phyloP scores from a whole-genome alignment of 2,329 filamentous ascomycete genomes.

The Phyllosticta citrichinensis region DNA sequence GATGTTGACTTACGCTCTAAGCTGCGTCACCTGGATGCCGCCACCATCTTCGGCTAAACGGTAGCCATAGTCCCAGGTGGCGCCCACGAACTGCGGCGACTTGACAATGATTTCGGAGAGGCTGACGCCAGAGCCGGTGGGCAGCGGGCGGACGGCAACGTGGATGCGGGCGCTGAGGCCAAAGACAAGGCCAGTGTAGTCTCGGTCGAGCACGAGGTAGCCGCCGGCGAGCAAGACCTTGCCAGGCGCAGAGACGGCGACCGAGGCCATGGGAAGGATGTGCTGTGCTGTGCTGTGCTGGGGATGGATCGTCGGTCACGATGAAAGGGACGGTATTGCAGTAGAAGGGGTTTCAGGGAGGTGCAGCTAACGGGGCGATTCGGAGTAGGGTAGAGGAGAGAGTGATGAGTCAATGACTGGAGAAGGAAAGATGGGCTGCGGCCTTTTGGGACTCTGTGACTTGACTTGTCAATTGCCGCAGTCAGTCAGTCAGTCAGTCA shows the following conservation, averaged over 20 bases:
- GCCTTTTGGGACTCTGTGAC: no score
- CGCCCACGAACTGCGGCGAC: slow-evolving; percentile 83
- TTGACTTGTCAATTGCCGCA: no score
- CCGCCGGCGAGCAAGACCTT: slow-evolving; percentile 93
- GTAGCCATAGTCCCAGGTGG: slow-evolving; percentile 81
- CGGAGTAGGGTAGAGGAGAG: neutral
- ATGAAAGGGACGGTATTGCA: neutral
- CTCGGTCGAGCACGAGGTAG: slow-evolving; percentile 84
- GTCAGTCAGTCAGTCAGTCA: no score
- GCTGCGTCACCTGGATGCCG: slow-evolving; percentile 72
- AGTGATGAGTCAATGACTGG: neutral
- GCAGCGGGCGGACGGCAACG: slow-evolving; percentile 46
- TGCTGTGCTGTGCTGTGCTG: no score
- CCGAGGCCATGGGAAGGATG: slow-evolving; percentile 22
- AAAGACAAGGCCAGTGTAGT: slow-evolving; percentile 66
- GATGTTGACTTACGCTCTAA: slow-evolving; percentile 57
- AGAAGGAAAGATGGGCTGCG: no score
- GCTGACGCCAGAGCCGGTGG: slow-evolving; percentile 50
- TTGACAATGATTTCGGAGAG: slow-evolving; percentile 69
- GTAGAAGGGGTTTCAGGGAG: neutral
- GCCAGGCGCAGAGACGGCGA: slow-evolving; percentile 72
- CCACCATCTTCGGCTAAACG: slow-evolving; percentile 58
- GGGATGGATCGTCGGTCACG: neutral
- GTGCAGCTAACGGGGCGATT: neutral
- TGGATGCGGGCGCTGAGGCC: slow-evolving; percentile 56